Percentiles rank a stretch among this genome's conserved stretches.
phyloP scores from a whole-genome alignment of 805 yeast genomes.

The Myxozyma neotropica region DNA sequence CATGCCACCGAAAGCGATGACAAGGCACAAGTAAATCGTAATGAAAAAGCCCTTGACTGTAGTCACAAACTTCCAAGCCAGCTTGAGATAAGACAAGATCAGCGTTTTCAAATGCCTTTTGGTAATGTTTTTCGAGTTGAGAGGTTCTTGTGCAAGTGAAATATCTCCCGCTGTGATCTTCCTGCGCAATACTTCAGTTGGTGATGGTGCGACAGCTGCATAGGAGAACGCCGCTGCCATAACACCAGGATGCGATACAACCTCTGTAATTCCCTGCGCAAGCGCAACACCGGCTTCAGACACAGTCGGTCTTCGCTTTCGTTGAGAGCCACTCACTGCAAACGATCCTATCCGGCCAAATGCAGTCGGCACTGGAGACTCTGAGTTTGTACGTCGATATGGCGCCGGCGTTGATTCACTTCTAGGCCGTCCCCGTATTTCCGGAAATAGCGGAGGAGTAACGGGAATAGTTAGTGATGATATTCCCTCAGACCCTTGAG shows the following conservation, averaged over 20 bases:
- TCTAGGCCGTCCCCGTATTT: neutral
- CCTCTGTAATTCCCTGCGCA: slow-evolving; percentile 22
- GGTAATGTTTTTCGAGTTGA: neutral
- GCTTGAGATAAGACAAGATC: slow-evolving; percentile 7
- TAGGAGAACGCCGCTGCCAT: slow-evolving; percentile 27
- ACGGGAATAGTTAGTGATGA: too few relatives aligned
- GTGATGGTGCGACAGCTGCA: slow-evolving; percentile 21
- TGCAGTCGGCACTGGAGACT: slow-evolving; percentile 15
- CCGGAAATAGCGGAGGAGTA: too few relatives aligned
- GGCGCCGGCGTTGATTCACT: slow-evolving; percentile 9
- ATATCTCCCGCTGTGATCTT: neutral
- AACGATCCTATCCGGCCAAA: slow-evolving; percentile 3
- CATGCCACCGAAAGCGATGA: slow-evolving; percentile 36
- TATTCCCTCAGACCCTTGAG: neutral
- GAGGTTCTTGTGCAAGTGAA: neutral
- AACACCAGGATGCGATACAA: slow-evolving; percentile 29
- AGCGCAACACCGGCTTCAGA: slow-evolving; percentile 18
- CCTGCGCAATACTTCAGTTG: slow-evolving; percentile 12
- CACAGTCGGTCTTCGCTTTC: slow-evolving; percentile 20
- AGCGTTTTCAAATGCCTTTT: neutral
- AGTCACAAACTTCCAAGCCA: slow-evolving; percentile 9
- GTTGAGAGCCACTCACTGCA: neutral
- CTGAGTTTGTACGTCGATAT: neutral
- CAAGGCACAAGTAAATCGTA: slow-evolving; percentile 27
- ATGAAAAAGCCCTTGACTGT: slow-evolving; percentile 28